Percentiles rank a stretch among this genome's conserved stretches.
These are phyloP conservation scores for Sugiyamaella pinicola DNA, from an alignment of 1,139 yeast species.

Conservation along the genomic window DNA sequence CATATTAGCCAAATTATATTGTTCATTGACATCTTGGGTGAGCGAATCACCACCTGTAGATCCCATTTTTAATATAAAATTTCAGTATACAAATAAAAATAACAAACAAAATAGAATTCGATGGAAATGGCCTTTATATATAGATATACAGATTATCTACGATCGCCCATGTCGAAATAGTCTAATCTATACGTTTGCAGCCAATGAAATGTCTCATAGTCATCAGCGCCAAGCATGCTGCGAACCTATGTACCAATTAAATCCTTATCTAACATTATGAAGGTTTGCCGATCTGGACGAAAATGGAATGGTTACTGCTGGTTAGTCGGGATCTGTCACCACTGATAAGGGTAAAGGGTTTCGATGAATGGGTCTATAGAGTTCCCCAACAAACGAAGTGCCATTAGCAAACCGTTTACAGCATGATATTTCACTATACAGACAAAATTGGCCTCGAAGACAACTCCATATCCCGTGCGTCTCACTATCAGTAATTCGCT, in stretches of 20 bases:
- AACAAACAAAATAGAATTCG: neutral
- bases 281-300: neutral
- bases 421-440: too few species aligned
- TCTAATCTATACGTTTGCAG: neutral
- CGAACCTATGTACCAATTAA: neutral
- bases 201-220: conserved; percentile 1
- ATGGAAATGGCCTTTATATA: neutral
- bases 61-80: conserved; percentile 2
- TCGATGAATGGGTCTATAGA: too few species aligned
- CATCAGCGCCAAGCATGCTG: neutral
- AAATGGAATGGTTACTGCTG: neutral
- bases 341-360: conserved; percentile 1
- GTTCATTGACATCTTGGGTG: conserved; percentile 68
- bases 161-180: neutral
- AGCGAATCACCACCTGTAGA: conserved; percentile 72
- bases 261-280: neutral
- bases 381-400: too few species aligned
- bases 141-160: neutral
- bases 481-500: neutral
- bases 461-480: too few species aligned
- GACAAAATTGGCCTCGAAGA: too few species aligned
- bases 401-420: too few species aligned
- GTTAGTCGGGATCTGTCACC: neutral
- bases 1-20: conserved; percentile 72
- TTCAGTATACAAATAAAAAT: neutral